Conservation (phyloP, 164 flowering plant species). For the Warburgia ugandensis region DNA sequence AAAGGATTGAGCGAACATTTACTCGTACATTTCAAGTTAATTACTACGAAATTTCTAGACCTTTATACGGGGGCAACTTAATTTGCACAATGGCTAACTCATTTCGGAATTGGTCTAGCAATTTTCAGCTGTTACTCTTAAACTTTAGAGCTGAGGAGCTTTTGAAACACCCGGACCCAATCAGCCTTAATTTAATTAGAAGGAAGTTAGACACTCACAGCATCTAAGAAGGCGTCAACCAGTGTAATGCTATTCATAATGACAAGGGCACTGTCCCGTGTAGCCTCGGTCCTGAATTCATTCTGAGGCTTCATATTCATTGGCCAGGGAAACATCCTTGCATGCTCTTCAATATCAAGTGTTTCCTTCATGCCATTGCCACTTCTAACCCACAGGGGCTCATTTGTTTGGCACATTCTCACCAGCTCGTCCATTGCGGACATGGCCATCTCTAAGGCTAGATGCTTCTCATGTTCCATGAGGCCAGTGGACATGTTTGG, state of each 20-base stretch:
- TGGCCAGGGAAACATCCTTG: slow-evolving; percentile 64
- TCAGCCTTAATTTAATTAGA: neutral
- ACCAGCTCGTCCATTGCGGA: slow-evolving; percentile 55
- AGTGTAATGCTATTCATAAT: slow-evolving; percentile 83
- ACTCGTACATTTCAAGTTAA: no score
- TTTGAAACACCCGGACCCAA: no score
- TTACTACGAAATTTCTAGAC: no score
- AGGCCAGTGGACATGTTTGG: slow-evolving; percentile 22
- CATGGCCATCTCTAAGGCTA: slow-evolving; percentile 70
- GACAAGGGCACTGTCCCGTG: slow-evolving; percentile 59
- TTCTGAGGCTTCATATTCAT: slow-evolving; percentile 29
- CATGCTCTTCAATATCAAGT: slow-evolving; percentile 67
- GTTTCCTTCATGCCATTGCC: slow-evolving; percentile 30
- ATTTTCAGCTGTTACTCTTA: no score
- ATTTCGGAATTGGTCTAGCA: no score
- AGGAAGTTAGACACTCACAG: slow-evolving; percentile 37
- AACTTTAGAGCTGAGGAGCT: no score
- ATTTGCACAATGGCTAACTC: no score
- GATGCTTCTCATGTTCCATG: slow-evolving; percentile 63
- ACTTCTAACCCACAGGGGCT: slow-evolving; percentile 66
- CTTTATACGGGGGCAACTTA: no score
- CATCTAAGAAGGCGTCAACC: slow-evolving; percentile 82
- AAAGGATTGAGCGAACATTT: no score
- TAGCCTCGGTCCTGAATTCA: slow-evolving; percentile 58
- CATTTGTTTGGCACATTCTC: slow-evolving; percentile 49